A percentile compares a stretch with the other conserved stretches of the same genome.
Conservation (phyloP, 2,329 filamentous ascomycete genomes). For the Aspergillus quadricinctus region DNA sequence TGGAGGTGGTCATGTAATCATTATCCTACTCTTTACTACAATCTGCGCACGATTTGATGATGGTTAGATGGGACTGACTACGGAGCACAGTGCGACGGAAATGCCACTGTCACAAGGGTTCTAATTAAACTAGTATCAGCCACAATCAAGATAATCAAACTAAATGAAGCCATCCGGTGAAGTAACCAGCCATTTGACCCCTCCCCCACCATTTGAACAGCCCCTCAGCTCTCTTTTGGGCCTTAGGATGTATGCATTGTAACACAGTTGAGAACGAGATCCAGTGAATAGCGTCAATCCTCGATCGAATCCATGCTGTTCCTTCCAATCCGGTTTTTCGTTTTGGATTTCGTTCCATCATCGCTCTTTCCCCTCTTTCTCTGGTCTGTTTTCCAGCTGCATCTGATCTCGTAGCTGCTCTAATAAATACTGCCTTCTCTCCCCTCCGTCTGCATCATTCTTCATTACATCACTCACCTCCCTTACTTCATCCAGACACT, state of each 20-base stretch:
- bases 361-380: conserved; percentile 3
- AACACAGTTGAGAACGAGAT: not conserved
- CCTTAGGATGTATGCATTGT: not conserved
- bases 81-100: not conserved
- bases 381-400: not conserved
- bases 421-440: not conserved
- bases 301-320: not conserved
- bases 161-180: not conserved
- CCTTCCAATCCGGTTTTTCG: conserved; percentile 11
- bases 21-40: not conserved
- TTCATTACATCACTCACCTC: not conserved
- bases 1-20: not conserved
- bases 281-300: not conserved
- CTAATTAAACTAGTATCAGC: not conserved
- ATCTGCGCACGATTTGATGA: not conserved
- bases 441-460: not conserved
- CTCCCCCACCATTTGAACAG: not conserved
- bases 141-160: not conserved
- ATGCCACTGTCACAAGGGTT: not conserved
- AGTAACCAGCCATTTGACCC: not conserved
- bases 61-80: not conserved
- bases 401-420: not conserved
- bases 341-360: not conserved
- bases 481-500: not conserved
- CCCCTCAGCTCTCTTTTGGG: not conserved